Evolutionary conservation across 2,329 filamentous ascomycete genomes (phyloP).

Genomic region (Trichoderma lentiforme): DNA sequence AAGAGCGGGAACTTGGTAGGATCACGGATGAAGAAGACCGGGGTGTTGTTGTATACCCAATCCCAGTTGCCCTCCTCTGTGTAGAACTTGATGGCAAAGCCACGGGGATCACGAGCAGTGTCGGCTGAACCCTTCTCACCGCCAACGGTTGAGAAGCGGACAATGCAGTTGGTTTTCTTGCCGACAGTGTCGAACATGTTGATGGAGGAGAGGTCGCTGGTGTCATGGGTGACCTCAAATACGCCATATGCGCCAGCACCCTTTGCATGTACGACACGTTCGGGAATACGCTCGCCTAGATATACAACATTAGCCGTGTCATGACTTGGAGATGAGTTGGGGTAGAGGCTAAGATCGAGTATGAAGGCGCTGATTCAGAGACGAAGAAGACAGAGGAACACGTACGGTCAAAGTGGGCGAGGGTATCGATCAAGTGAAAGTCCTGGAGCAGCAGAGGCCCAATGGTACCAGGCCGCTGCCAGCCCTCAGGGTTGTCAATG

Average conservation of each 20-base stretch:
- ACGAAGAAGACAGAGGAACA: neutral
- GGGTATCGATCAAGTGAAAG: conserved; percentile 62
- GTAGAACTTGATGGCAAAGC: conserved; percentile 58
- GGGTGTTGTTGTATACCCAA: conserved; percentile 73
- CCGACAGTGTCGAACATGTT: conserved; percentile 51
- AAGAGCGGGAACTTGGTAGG: conserved; percentile 72
- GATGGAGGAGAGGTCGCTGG: conserved; percentile 53
- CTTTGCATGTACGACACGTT: conserved; percentile 39
- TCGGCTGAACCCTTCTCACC: conserved; percentile 65
- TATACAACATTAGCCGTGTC: neutral
- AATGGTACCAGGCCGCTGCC: conserved; percentile 52
- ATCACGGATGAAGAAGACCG: conserved; percentile 73
- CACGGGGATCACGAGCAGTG: conserved; percentile 66
- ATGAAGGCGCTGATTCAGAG: neutral
- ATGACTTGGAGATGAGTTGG: neutral
- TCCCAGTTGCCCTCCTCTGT: conserved; percentile 71
- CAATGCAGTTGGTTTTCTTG: conserved; percentile 55
- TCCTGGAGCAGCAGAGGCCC: conserved; percentile 62
- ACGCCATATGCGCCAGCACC: conserved; percentile 49
- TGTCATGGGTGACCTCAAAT: conserved; percentile 58
- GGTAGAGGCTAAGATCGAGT: neutral
- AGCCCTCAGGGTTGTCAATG: conserved; percentile 46
- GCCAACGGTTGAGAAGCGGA: conserved; percentile 70
- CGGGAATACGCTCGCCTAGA: conserved; percentile 44
- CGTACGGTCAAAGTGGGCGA: conserved; percentile 50